Conservation (phyloP, 2,329 filamentous ascomycete species). For the Coniochaeta sp. region DNA sequence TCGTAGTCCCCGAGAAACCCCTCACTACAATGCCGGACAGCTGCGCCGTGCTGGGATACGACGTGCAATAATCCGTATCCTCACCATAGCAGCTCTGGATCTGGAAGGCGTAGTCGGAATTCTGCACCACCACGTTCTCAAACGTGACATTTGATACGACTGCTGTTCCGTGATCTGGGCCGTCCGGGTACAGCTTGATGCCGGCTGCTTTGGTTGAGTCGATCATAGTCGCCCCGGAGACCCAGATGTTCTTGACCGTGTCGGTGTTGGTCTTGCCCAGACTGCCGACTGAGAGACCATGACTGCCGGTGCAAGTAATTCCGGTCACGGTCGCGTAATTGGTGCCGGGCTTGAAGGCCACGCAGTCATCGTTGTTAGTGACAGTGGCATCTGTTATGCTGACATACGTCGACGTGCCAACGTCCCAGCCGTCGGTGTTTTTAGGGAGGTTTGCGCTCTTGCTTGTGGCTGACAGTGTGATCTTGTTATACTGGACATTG, state of each 20-base stretch:
- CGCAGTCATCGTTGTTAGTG: constrained; percentile 34
- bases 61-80: constrained; percentile 24
- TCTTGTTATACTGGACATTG: constrained; percentile 25
- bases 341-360: constrained; percentile 33
- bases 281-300: constrained; percentile 38
- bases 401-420: constrained; percentile 27
- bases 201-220: constrained; percentile 33
- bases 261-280: constrained; percentile 29
- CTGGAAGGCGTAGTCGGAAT: constrained; percentile 34
- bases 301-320: constrained; percentile 36
- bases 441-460: constrained; percentile 27
- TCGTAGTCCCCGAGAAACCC: constrained; percentile 29
- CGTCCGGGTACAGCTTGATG: constrained; percentile 36
- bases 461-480: constrained; percentile 29
- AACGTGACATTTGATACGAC: constrained; percentile 34
- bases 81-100: constrained; percentile 36
- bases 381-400: constrained; percentile 26
- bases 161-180: constrained; percentile 24
- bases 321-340: constrained; percentile 29
- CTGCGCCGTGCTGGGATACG: constrained; percentile 23
- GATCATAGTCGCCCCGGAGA: constrained; percentile 19
- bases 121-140: constrained; percentile 24
- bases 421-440: constrained; percentile 36
- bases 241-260: constrained; percentile 32
- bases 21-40: constrained; percentile 26